Conservation (phyloP, 1,284 basidiomycete species). For the Mycosarcoma maydis region DNA sequence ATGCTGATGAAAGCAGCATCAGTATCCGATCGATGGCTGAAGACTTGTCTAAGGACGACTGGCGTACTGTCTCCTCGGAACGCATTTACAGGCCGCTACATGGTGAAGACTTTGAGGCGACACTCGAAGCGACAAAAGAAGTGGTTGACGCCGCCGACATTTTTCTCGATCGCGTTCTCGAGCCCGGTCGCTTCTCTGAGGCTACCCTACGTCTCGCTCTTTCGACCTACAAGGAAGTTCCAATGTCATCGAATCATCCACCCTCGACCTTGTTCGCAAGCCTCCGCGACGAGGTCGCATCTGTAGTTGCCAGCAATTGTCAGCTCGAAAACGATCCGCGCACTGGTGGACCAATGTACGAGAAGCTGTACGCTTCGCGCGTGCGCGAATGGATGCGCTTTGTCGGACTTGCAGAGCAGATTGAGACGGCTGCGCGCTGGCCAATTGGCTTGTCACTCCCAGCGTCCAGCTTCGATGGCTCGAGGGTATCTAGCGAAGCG, state of each 20-base stretch:
- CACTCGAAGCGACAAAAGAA: constrained; percentile 38
- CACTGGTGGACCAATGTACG: constrained; percentile 45
- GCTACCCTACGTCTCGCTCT: constrained; percentile 39
- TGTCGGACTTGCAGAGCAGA: constrained; percentile 55
- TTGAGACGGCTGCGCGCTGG: constrained; percentile 58
- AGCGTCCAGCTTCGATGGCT: constrained; percentile 5
- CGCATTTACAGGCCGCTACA: constrained; percentile 52
- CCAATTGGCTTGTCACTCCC: constrained; percentile 46
- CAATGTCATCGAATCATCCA: constrained; percentile 9
- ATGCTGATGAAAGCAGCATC: constrained; percentile 25
- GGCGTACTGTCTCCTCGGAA: constrained; percentile 48
- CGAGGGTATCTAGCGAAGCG: background rate
- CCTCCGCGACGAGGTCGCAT: constrained; percentile 45
- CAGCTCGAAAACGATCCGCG: constrained; percentile 43
- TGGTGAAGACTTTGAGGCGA: constrained; percentile 55
- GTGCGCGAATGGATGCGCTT: constrained; percentile 60
- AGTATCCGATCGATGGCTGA: constrained; percentile 28
- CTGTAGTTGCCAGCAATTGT: constrained; percentile 37
- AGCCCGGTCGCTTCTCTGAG: constrained; percentile 56
- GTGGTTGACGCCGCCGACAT: constrained; percentile 42
- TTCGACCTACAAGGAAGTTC: constrained; percentile 31
- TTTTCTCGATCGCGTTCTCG: constrained; percentile 55
- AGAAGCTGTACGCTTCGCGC: constrained; percentile 38
- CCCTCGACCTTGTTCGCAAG: constrained; percentile 25
- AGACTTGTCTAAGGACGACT: constrained; percentile 36